phyloP scores from a whole-genome alignment of 2,329 filamentous ascomycete species.

The Bretziella fagacearum region DNA sequence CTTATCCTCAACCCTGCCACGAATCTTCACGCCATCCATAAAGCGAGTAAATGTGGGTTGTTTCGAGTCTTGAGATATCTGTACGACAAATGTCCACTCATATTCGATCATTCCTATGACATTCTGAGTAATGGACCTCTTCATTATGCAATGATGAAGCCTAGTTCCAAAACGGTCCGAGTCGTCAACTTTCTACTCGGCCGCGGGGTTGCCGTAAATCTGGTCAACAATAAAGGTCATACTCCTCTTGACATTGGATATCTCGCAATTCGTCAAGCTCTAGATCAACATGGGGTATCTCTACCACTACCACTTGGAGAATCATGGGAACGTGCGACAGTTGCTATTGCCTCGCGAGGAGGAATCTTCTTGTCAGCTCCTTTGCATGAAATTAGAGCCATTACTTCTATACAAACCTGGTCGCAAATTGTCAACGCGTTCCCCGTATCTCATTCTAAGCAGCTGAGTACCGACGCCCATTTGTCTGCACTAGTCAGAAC shows the following conservation, averaged over 20 bases:
- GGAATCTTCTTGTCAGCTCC: slow-evolving; percentile 5
- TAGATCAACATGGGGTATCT: background rate
- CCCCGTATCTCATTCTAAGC: too few relatives aligned
- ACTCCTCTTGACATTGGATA: slow-evolving; percentile 10
- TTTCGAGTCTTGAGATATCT: background rate
- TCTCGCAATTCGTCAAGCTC: background rate
- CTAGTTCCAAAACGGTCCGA: background rate
- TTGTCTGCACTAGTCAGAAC: too few relatives aligned
- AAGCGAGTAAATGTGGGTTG: slow-evolving; percentile 2
- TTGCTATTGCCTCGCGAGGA: slow-evolving; percentile 4
- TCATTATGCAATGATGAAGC: slow-evolving; percentile 3
- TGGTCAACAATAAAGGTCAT: slow-evolving; percentile 4
- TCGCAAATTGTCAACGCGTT: background rate
- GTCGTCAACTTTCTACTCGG: slow-evolving; percentile 4
- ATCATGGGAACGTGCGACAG: slow-evolving; percentile 1
- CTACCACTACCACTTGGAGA: background rate
- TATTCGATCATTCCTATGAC: background rate
- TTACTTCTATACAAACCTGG: background rate
- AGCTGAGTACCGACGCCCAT: too few relatives aligned
- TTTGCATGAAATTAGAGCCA: background rate
- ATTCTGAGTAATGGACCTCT: background rate
- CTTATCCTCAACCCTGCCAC: slow-evolving; percentile 5
- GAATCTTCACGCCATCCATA: slow-evolving; percentile 9
- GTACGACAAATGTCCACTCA: background rate
- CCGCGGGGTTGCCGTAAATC: background rate